phyloP scores from a whole-genome alignment of 1,284 basidiomycete genomes.

The Puccinia polysora region DNA sequence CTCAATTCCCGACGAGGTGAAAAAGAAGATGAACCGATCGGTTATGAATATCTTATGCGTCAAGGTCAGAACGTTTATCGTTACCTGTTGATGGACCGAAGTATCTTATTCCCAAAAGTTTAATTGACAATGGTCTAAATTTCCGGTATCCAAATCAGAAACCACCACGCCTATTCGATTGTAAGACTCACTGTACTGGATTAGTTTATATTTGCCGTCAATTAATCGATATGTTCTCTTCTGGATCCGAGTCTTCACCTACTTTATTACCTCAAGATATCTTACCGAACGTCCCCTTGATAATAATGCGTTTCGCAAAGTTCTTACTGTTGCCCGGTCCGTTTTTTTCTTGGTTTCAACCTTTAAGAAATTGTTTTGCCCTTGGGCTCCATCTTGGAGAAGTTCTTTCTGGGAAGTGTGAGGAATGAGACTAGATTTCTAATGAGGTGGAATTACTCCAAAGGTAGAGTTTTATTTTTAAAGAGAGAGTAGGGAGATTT shows the following conservation, averaged over 20 bases:
- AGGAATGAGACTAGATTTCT: too few species aligned
- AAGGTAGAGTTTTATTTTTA: too few species aligned
- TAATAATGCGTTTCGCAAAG: slow-evolving; percentile 28
- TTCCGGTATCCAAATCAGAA: slow-evolving; percentile 5
- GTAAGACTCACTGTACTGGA: slow-evolving; percentile 2
- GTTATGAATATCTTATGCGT: slow-evolving; percentile 20
- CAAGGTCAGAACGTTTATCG: too few species aligned
- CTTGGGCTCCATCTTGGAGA: too few species aligned
- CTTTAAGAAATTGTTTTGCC: too few species aligned
- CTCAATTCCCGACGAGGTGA: slow-evolving; percentile 6
- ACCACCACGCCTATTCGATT: slow-evolving; percentile 15
- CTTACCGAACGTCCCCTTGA: slow-evolving; percentile 4
- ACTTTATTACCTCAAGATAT: slow-evolving; percentile 1
- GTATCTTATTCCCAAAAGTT: too few species aligned
- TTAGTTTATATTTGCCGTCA: slow-evolving; percentile 21
- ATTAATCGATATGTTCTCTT: slow-evolving; percentile 10
- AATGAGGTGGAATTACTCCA: too few species aligned
- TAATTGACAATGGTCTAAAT: background rate
- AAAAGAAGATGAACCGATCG: slow-evolving; percentile 20
- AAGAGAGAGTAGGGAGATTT: too few species aligned
- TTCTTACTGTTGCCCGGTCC: slow-evolving; percentile 26
- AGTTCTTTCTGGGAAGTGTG: too few species aligned
- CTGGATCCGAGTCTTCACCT: slow-evolving; percentile 1
- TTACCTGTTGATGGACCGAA: too few species aligned
- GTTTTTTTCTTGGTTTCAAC: too few species aligned